These are phyloP conservation scores for Phytophthora melonis DNA, from an alignment of 352 stramenopile species.

Conservation along the genomic window DNA sequence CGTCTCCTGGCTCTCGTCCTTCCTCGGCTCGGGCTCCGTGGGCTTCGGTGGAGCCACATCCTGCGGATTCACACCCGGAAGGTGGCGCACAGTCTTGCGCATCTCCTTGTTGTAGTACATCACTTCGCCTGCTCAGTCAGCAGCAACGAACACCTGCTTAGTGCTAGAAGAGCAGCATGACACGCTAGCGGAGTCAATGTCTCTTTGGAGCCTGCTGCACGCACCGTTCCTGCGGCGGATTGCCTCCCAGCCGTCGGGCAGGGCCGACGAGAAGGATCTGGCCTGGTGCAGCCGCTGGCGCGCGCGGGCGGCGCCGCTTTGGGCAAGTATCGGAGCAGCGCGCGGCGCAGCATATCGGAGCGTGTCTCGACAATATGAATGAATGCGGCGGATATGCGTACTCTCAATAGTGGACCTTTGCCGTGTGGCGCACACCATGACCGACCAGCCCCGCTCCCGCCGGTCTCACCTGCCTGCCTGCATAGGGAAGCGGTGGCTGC, in stretches of 20 bases:
- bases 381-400: constrained; percentile 24
- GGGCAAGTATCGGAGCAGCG: constrained; percentile 18
- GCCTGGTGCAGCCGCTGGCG: constrained; percentile 1
- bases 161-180: background rate
- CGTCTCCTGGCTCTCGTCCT: constrained; percentile 17
- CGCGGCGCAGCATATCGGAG: constrained; percentile 23
- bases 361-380: constrained; percentile 35
- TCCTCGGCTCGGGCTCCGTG: constrained; percentile 14
- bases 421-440: constrained; percentile 18
- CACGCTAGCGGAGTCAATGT: background rate
- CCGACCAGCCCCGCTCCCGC: background rate
- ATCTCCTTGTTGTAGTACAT: constrained; percentile 75
- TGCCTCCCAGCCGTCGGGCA: constrained; percentile 69
- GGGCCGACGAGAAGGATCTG: constrained; percentile 37
- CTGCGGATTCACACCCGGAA: constrained; percentile 46
- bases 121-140: constrained; percentile 49
- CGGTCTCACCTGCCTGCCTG: background rate
- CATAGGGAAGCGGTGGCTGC: background rate
- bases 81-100: constrained; percentile 65
- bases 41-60: constrained; percentile 8
- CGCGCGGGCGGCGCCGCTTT: background rate
- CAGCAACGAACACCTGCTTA: background rate
- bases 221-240: constrained; percentile 71
- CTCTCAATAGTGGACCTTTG: constrained; percentile 17
- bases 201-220: background rate